These are phyloP conservation scores for Diaporthe eres DNA, from an alignment of 2,329 filamentous ascomycete species.

Conservation along the genomic window DNA sequence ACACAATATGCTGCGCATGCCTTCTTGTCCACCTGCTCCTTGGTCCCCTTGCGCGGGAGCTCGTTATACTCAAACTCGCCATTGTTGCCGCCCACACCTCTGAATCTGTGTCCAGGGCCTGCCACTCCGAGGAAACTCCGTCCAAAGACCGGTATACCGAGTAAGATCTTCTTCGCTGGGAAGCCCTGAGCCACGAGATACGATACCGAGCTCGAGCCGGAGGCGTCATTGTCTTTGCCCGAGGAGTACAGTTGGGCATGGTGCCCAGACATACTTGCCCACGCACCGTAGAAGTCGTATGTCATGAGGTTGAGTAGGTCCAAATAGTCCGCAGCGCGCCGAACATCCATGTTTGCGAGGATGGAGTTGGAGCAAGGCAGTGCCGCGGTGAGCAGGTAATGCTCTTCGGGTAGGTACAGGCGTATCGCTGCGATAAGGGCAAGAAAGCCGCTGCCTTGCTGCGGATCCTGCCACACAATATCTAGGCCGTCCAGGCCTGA, in stretches of 20 bases:
- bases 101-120: conserved; percentile 74
- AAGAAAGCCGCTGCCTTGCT: conserved; percentile 80
- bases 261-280: conserved; percentile 78
- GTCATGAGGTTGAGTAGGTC: conserved; percentile 85
- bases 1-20: conserved; percentile 79
- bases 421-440: conserved; percentile 77
- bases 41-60: conserved; percentile 72
- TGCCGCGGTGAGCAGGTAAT: conserved; percentile 79
- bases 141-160: conserved; percentile 83
- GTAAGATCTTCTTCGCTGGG: conserved; percentile 77
- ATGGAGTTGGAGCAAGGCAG: conserved; percentile 78
- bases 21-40: conserved; percentile 77
- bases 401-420: conserved; percentile 75
- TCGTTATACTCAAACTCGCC: conserved; percentile 83
- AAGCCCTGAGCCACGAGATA: conserved; percentile 78
- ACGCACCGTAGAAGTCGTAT: conserved; percentile 83
- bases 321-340: conserved; percentile 73
- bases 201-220: conserved; percentile 75
- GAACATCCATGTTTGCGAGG: conserved; percentile 78
- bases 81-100: conserved; percentile 60
- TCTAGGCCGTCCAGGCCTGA: conserved; percentile 83
- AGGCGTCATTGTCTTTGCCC: conserved; percentile 67
- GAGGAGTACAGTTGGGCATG: conserved; percentile 81
- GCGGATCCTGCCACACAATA: conserved; percentile 82
- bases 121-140: conserved; percentile 78